phyloP scores from a whole-genome alignment of 202 grass and related monocot species.

The Zoysia matrella region DNA sequence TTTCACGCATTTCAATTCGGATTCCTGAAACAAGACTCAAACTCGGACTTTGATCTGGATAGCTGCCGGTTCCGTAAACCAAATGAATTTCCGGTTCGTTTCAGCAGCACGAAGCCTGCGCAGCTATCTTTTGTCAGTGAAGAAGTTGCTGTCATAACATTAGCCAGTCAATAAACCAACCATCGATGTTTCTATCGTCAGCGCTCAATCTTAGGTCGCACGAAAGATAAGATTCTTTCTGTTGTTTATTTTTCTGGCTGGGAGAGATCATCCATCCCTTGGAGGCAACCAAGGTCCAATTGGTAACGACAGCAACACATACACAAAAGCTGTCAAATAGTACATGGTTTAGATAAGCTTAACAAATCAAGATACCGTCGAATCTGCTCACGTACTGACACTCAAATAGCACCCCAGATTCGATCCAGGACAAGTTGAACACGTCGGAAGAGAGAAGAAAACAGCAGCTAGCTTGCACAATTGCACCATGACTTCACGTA shows the following conservation, averaged over 20 bases:
- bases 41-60: not conserved
- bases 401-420: not conserved
- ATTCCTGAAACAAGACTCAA: not conserved
- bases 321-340: slow-evolving; percentile 8
- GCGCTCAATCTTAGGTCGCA: not conserved
- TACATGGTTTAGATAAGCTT: not conserved
- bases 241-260: not conserved
- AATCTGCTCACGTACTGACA: slow-evolving; percentile 9
- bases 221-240: not conserved
- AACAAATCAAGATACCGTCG: not conserved
- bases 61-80: not conserved
- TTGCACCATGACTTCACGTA: slow-evolving; percentile 23
- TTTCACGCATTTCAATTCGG: not conserved
- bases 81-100: not conserved
- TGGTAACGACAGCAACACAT: not conserved
- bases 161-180: not conserved
- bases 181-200: not conserved
- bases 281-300: slow-evolving; percentile 44
- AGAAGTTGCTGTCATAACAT: not conserved
- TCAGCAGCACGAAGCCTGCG: not conserved
- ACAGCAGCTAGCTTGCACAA: not conserved
- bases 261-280: not conserved
- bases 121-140: not conserved
- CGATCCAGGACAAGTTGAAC: not conserved
- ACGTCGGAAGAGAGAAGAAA: not conserved